Percentiles rank a stretch among this genome's conserved stretches.
phyloP scores from a whole-genome alignment of 305 asterid species.

The Solanum hybrid region DNA sequence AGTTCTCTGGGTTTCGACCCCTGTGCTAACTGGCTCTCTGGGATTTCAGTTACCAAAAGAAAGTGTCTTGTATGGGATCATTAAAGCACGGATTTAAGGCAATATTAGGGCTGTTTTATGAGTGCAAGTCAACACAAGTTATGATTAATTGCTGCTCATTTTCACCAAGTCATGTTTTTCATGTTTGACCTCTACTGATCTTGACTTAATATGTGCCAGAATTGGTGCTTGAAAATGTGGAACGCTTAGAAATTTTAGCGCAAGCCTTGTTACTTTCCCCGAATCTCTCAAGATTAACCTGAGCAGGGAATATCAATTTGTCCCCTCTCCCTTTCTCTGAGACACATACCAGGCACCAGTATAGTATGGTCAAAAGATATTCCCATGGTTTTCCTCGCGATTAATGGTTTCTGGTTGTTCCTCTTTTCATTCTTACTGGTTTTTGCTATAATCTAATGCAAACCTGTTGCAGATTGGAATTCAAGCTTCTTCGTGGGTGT shows the following conservation, averaged over 20 bases:
- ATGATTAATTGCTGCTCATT: background rate
- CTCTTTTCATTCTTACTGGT: background rate
- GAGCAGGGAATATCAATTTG: background rate
- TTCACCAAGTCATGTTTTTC: background rate
- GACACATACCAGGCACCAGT: background rate
- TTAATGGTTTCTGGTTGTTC: background rate
- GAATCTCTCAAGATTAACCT: background rate
- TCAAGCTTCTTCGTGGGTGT: conserved; percentile 71
- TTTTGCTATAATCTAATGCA: background rate
- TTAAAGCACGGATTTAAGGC: background rate
- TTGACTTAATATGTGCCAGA: background rate
- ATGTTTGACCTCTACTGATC: background rate
- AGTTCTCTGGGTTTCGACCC: background rate
- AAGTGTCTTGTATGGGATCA: background rate
- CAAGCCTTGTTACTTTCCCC: background rate
- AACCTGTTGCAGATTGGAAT: conserved; percentile 56
- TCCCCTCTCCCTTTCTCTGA: background rate
- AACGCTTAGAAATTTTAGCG: background rate
- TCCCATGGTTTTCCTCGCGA: background rate
- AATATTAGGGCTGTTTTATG: background rate
- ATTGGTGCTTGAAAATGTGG: background rate
- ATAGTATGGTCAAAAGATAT: background rate
- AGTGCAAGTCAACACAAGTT: background rate
- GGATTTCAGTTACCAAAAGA: background rate
- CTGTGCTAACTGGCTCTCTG: background rate